Conservation (phyloP, 192 early-diverging fungal species). For the Coemansia sp. region DNA sequence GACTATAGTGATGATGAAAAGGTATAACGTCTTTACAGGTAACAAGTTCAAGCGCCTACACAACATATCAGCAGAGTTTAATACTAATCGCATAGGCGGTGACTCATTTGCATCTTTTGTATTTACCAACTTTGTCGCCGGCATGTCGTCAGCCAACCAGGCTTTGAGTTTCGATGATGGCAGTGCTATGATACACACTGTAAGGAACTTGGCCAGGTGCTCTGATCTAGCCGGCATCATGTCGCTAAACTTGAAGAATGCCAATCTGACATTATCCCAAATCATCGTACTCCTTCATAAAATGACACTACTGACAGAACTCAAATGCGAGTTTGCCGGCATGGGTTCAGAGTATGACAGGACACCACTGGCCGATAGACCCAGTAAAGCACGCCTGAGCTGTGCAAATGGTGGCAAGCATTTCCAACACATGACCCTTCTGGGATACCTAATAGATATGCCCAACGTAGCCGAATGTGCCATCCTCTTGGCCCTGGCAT, state of each 20-base stretch:
- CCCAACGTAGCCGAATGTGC: slow-evolving; percentile 3
- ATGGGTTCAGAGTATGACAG: neutral
- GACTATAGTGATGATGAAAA: slow-evolving; percentile 1
- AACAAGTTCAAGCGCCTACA: slow-evolving; percentile 4
- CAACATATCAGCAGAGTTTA: slow-evolving; percentile 2
- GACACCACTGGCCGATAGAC: neutral
- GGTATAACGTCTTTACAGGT: neutral
- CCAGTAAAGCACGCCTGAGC: neutral
- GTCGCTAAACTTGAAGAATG: slow-evolving; percentile 4
- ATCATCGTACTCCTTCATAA: neutral
- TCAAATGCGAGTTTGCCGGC: slow-evolving; percentile 4
- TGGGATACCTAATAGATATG: neutral
- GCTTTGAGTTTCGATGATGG: slow-evolving; percentile 2
- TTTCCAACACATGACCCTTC: neutral
- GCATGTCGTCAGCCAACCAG: slow-evolving; percentile 1
- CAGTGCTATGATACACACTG: neutral
- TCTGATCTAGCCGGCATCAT: slow-evolving; percentile 1
- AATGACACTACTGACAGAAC: slow-evolving; percentile 3
- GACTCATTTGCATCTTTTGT: neutral
- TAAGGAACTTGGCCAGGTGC: slow-evolving; percentile 3
- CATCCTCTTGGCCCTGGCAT: slow-evolving; percentile 2
- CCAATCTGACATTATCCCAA: neutral
- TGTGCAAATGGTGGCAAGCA: neutral
- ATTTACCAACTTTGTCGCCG: slow-evolving; percentile 2
- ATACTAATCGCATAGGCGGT: neutral